phyloP scores from a whole-genome alignment of 2,329 filamentous ascomycete genomes.

The Calonectria hongkongensis region DNA sequence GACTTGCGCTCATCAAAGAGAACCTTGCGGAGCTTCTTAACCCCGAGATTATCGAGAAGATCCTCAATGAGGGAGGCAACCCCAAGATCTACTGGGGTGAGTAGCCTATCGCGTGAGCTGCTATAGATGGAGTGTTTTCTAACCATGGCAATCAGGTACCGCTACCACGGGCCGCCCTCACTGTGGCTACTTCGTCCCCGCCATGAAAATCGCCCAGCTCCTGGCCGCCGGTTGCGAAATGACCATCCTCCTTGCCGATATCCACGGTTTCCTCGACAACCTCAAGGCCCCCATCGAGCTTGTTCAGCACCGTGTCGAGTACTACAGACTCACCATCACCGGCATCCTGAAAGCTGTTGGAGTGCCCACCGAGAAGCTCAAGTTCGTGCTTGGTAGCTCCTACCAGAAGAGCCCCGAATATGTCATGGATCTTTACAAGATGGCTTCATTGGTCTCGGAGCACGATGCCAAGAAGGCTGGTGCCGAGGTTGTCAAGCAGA shows the following conservation, averaged over 20 bases:
- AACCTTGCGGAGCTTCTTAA: constrained; percentile 90
- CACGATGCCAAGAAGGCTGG: constrained; percentile 93
- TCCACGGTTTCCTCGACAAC: constrained; percentile 87
- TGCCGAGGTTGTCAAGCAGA: constrained; percentile 96
- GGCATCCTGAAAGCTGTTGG: constrained; percentile 85
- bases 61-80: constrained; percentile 81
- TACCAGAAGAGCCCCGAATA: constrained; percentile 87
- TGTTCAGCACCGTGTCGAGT: constrained; percentile 86
- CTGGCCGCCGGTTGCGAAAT: constrained; percentile 89
- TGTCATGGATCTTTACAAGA: constrained; percentile 90
- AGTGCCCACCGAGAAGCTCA: constrained; percentile 85
- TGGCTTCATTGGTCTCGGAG: constrained; percentile 82
- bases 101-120: constrained; percentile 31
- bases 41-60: constrained; percentile 86
- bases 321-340: constrained; percentile 87
- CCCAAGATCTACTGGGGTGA: constrained; percentile 90
- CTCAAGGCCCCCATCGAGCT: constrained; percentile 92
- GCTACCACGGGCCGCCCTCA: constrained; percentile 92
- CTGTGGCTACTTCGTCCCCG: constrained; percentile 91
- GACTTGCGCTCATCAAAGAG: constrained; percentile 84
- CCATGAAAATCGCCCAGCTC: constrained; percentile 92
- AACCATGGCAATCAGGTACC: constrained; percentile 72
- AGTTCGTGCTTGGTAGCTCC: constrained; percentile 88
- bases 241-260: constrained; percentile 84
- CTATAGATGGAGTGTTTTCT: not conserved